Evolutionary conservation across 2,329 filamentous ascomycete genomes (phyloP).

Genomic region (Magnaporthiopsis rhizophila): DNA sequence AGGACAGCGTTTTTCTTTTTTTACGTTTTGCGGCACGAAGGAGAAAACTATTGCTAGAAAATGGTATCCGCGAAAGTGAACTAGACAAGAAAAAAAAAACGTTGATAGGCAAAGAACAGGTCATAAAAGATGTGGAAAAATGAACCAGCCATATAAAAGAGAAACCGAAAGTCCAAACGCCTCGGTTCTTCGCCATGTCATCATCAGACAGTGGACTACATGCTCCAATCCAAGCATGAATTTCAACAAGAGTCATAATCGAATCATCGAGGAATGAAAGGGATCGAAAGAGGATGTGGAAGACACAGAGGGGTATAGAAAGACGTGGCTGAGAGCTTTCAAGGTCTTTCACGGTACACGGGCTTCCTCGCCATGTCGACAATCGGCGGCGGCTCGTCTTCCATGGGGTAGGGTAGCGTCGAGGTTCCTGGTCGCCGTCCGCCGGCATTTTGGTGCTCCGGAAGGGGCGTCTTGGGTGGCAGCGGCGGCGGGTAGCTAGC

Average conservation of each 20-base stretch:
- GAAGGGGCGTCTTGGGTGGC: conserved; percentile 70
- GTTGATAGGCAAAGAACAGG: not conserved
- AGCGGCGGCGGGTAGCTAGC: conserved; percentile 59
- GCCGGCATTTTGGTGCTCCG: conserved; percentile 33
- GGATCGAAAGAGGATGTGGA: not conserved
- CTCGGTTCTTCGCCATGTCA: not conserved
- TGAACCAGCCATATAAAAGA: not conserved
- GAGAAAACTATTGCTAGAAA: not conserved
- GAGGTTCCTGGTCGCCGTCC: conserved; percentile 23
- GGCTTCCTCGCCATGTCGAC: conserved; percentile 87
- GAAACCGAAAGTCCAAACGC: not conserved
- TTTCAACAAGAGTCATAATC: not conserved
- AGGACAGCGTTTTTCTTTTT: not conserved
- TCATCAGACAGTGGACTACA: not conserved
- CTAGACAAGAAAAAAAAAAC: not conserved
- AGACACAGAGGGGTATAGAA: not conserved
- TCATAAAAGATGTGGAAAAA: not conserved
- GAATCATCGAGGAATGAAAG: not conserved
- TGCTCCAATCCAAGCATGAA: not conserved
- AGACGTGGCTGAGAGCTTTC: not conserved
- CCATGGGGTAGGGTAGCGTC: conserved; percentile 67
- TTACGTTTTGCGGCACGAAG: not conserved
- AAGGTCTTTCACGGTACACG: conserved; percentile 42
- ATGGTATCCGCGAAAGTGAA: not conserved
- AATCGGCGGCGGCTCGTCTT: conserved; percentile 69